Base-by-base conservation (phyloP, 1,284 basidiomycete genomes). In the Boletus chippewaensis region DNA sequence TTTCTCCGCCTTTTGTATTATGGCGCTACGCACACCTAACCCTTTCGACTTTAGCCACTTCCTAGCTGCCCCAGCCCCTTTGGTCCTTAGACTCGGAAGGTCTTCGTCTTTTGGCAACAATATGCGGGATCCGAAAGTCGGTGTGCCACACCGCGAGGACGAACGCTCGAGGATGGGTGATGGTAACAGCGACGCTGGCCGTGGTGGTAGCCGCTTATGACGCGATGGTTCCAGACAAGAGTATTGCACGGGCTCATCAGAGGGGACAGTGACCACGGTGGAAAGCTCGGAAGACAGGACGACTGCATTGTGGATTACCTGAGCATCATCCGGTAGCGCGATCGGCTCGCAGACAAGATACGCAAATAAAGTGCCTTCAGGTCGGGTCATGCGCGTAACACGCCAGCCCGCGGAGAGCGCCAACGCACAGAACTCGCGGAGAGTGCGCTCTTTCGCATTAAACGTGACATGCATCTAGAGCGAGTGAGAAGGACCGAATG, bases 381-480 rank as follows among this genome's bases (percentile, higher is more conserved):
- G 74, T 50, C 77, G 76, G 4, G 74, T 77, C 43, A 85, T 79
- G 45, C 76, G 77, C 32, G 74, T 68, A 26, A 87, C 72, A 52
- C 77, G 80, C 84, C 84, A 87, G 1, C 85, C 85, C 4, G 84
- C 78, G 1, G 78, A 80, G 20, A 72, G 68, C 4, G 77, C 69
- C 29, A 87, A 69, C 1, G 74, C 71, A 1, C 77, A 73, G 34
- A 81, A 73, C 65, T 87, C 84, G 42, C 81, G 76, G 11, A 86
- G 70, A 0, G 85, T 87, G 10, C 85, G 75, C 57, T 87, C 85
- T 57, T 84, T 81, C 4, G 80, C 74, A 53, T 86, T 86, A 66
- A 87, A 83, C 50, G 74, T 77, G 6, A 74, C 75, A 62, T 84
- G 80, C 85, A 87, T 87, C 84, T 87, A 49, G 46, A 28, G 40